Evolutionary conservation across 2,329 filamentous ascomycete species (phyloP).

Genomic region (Xylariales sp.): DNA sequence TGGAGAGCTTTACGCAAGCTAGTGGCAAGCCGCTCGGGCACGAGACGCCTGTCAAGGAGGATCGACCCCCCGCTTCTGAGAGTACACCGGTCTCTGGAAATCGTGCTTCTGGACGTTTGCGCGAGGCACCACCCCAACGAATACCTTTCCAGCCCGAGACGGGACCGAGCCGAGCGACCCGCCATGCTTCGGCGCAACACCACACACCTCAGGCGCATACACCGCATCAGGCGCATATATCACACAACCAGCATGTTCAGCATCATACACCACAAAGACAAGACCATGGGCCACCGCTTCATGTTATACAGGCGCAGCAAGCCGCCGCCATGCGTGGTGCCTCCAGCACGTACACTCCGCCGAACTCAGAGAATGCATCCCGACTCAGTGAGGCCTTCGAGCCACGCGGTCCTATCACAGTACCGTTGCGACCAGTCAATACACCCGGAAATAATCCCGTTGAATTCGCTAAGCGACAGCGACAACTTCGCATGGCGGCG

Average conservation of each 20-base stretch:
- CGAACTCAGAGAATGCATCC: constrained; percentile 52
- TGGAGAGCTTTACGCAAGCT: constrained; percentile 65
- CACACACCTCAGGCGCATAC: constrained; percentile 19
- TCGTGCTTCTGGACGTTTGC: constrained; percentile 60
- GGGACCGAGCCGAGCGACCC: constrained; percentile 57
- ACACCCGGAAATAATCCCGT: constrained; percentile 71
- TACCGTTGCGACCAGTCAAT: constrained; percentile 67
- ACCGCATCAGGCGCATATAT: constrained; percentile 16
- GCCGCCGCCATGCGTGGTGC: constrained; percentile 26
- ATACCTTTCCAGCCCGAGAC: constrained; percentile 83
- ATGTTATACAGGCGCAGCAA: constrained; percentile 25
- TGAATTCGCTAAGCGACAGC: constrained; percentile 59
- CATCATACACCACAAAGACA: constrained; percentile 20
- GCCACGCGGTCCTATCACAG: constrained; percentile 55
- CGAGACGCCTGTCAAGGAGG: constrained; percentile 56
- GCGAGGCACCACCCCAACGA: constrained; percentile 80
- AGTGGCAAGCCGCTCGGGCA: constrained; percentile 52
- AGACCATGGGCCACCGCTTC: constrained; percentile 22
- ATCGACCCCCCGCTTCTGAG: constrained; percentile 52
- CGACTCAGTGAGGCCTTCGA: constrained; percentile 65
- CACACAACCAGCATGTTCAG: constrained; percentile 15
- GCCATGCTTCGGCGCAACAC: constrained; percentile 50
- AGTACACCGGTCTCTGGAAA: constrained; percentile 45
- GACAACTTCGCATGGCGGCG: constrained; percentile 24
- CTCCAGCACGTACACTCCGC: constrained; percentile 44